Evolutionary conservation across 352 stramenopile genomes (phyloP), one percentile per base, ranked within the genome.

Genomic region (Phytophthora lateralis): DNA sequence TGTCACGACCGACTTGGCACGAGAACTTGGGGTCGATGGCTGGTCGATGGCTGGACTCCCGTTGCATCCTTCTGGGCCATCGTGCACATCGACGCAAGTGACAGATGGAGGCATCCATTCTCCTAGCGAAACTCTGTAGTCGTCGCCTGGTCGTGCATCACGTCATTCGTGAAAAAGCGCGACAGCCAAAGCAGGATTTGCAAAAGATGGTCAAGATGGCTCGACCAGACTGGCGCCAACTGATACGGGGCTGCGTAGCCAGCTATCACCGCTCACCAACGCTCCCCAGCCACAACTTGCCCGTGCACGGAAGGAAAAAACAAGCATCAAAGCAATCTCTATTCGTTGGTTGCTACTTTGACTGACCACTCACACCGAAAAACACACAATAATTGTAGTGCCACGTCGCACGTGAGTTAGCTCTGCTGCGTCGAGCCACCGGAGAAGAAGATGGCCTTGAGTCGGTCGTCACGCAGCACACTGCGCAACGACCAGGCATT

Each of bases 401-500:
- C 10, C 35, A 58, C 26, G 26, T 44, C 14, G 26, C 42, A 35
- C 26, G 48, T 39, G 12, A 14, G 9, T 62, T 27, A 68, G 29
- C 44, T 61, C 49, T 66, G 37, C 37, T 42, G 38, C 29, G 35
- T 46, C 35, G 56, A 18, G 27, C 32, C 45, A 21, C 50, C 37
- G 8, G 55, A 46, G 20, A 59, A 55, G 56, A 74, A 58, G 34
- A 76, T 73, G 38, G 24, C 35, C 39, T 61, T 69, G 24, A 77
- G 44, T 2, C 60, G 57, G 39, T 70, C 60, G 43, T 88, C 76
- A 17, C 78, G 74, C n/a, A 91, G 42, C 30, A 90, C 60, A 53
- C 63, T 88, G 9, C 76, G 80, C 43, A 90, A 63, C 18, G 80
- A 90, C 82, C 83, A 92, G 15, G 61, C 70, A 49, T 89, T 85